These are phyloP conservation scores for Sextonia rubra DNA, from an alignment of 164 flowering plant species.

Conservation along the genomic window DNA sequence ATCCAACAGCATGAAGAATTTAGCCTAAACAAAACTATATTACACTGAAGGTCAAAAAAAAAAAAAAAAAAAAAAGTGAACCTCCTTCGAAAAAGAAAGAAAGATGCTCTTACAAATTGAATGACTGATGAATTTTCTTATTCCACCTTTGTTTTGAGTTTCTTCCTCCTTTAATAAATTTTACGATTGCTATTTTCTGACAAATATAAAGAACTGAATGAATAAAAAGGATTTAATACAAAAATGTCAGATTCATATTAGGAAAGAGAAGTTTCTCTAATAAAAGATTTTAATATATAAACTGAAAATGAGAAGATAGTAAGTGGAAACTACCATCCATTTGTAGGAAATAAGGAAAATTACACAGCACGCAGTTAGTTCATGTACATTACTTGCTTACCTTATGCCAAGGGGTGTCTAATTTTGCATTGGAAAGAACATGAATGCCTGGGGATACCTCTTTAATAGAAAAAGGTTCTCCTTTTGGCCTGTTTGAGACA, in stretches of 20 bases:
- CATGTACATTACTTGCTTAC: slow-evolving; percentile 15
- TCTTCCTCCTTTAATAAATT: no score
- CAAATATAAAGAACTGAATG: not conserved
- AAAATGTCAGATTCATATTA: not conserved
- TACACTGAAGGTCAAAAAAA: no score
- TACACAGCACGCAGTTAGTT: not conserved
- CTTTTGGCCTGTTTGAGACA: slow-evolving; percentile 53
- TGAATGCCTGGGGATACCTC: slow-evolving; percentile 56
- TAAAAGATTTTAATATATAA: no score
- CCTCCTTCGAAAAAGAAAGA: not conserved
- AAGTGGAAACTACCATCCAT: not conserved
- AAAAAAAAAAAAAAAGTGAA: no score
- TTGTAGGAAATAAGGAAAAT: not conserved
- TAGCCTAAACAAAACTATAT: no score
- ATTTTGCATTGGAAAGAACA: slow-evolving; percentile 54
- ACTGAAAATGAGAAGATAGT: not conserved
- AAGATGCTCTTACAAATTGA: not conserved
- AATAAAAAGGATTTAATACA: not conserved
- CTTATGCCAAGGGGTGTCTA: slow-evolving; percentile 63
- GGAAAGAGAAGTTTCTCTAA: not conserved
- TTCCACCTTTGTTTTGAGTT: no score
- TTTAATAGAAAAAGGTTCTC: slow-evolving; percentile 28
- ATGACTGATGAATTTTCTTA: not conserved
- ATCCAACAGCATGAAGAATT: no score
- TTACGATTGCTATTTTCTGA: no score